A percentile compares a stretch with the other conserved stretches of the same genome.
These are phyloP conservation scores for Petasospora fabianii DNA, from an alignment of 1,139 yeast genomes.

Conservation along the genomic window DNA sequence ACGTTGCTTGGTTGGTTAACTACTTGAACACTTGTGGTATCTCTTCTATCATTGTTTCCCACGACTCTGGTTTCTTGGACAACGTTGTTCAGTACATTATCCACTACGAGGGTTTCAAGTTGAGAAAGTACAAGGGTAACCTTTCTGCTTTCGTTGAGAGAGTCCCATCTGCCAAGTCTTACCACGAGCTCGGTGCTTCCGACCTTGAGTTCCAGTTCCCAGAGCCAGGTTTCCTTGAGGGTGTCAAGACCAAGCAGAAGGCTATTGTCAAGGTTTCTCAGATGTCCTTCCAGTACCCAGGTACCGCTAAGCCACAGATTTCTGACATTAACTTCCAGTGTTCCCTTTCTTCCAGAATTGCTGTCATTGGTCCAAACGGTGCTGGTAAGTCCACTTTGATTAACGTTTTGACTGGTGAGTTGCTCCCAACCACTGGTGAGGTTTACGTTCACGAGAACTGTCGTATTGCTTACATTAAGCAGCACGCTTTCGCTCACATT, in stretches of 20 bases:
- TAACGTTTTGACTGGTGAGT: constrained; percentile 98
- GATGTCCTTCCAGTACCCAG: constrained; percentile 99
- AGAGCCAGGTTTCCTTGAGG: constrained; percentile 99
- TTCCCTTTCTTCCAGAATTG: constrained; percentile 98
- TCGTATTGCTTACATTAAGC: constrained; percentile 99
- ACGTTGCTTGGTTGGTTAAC: constrained; percentile 99
- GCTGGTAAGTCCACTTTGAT: constrained; percentile 99
- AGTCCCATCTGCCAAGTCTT: constrained; percentile 98
- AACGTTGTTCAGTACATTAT: constrained; percentile 96
- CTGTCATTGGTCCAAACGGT: constrained; percentile 99
- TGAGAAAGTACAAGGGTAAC: constrained; percentile 99
- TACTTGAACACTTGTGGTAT: constrained; percentile 98
- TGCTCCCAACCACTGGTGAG: constrained; percentile 96
- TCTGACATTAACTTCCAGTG: constrained; percentile 92
- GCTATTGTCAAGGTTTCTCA: constrained; percentile 96
- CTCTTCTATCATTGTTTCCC: constrained; percentile 97
- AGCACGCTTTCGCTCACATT: constrained; percentile 99
- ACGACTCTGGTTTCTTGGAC: constrained; percentile 99
- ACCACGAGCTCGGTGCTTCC: constrained; percentile 98
- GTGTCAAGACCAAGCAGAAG: constrained; percentile 99
- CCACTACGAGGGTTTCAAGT: constrained; percentile 99
- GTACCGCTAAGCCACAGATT: constrained; percentile 95
- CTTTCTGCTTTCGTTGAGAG: constrained; percentile 96
- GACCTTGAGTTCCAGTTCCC: constrained; percentile 96
- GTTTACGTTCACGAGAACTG: constrained; percentile 99